Conservation (phyloP, 2,329 filamentous ascomycete genomes). For the Exophiala spinifera region DNA sequence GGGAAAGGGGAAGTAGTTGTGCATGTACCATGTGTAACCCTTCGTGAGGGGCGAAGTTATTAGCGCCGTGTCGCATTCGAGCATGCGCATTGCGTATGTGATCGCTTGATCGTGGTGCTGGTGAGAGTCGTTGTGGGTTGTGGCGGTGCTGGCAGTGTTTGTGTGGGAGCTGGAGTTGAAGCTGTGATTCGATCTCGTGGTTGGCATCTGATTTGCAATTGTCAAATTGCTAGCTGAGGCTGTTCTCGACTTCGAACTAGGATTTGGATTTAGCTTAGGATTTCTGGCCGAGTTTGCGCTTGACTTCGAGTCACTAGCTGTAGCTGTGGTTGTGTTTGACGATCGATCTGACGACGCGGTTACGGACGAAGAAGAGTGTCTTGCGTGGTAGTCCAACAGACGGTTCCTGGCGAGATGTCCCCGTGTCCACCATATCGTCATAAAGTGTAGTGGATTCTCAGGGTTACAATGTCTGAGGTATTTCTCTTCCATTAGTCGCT, state of each 20-base stretch:
- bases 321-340: no score
- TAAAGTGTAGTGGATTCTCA: constrained; percentile 46
- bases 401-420: constrained; percentile 38
- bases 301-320: no score
- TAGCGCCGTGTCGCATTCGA: constrained; percentile 48
- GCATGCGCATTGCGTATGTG: constrained; percentile 36
- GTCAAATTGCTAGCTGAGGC: no score
- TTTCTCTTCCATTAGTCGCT: constrained; percentile 44
- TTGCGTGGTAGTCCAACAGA: constrained; percentile 36
- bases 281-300: no score
- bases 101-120: constrained; percentile 35
- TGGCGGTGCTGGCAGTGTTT: no score
- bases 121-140: constrained; percentile 29
- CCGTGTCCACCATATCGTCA: constrained; percentile 48
- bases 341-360: no score
- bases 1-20: constrained; percentile 49
- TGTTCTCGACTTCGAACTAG: no score
- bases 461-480: constrained; percentile 44
- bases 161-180: no score
- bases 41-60: constrained; percentile 42
- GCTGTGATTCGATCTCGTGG: no score
- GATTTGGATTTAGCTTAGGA: no score
- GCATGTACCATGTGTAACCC: constrained; percentile 43
- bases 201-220: no score
- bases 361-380: constrained; percentile 2